These are phyloP conservation scores for Melocanna baccifera DNA, from an alignment of 176 grass and related monocot genomes.

Conservation along the genomic window DNA sequence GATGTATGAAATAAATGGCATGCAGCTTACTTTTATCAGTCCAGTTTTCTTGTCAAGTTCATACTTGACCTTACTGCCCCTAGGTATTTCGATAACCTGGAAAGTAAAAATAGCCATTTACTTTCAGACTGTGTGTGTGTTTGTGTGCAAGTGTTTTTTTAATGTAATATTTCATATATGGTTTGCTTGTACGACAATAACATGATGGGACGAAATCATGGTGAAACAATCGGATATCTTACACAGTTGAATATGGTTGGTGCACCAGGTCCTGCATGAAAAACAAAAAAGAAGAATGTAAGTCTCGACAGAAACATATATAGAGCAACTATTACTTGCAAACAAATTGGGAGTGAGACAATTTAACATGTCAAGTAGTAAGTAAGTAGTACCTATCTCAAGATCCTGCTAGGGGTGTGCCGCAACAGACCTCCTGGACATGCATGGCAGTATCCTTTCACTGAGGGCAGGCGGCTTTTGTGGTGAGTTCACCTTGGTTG, in stretches of 20 bases:
- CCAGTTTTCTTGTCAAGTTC: constrained; percentile 99
- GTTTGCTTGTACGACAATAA: background rate
- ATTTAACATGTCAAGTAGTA: no score
- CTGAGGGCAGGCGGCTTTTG: no score
- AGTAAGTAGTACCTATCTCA: constrained; percentile 55
- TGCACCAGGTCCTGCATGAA: constrained; percentile 36
- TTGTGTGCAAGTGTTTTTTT: background rate
- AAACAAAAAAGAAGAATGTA: no score
- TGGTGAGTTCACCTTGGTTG: no score
- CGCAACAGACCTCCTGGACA: constrained; percentile 69
- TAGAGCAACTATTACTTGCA: no score
- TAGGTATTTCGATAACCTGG: constrained; percentile 86
- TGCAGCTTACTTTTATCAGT: constrained; percentile 61
- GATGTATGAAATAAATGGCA: background rate
- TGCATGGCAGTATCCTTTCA: constrained; percentile 51
- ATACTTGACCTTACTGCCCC: constrained; percentile 88
- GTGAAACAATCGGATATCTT: constrained; percentile 2
- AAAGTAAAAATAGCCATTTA: background rate
- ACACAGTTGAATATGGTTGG: constrained; percentile 88
- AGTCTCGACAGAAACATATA: no score
- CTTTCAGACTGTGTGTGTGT: background rate
- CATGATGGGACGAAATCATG: background rate
- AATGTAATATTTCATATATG: no score
- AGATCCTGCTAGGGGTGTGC: constrained; percentile 98
- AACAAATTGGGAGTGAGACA: no score